Base-by-base conservation (phyloP, 2,329 filamentous ascomycete genomes). In the Aspergillus phoenicis region DNA sequence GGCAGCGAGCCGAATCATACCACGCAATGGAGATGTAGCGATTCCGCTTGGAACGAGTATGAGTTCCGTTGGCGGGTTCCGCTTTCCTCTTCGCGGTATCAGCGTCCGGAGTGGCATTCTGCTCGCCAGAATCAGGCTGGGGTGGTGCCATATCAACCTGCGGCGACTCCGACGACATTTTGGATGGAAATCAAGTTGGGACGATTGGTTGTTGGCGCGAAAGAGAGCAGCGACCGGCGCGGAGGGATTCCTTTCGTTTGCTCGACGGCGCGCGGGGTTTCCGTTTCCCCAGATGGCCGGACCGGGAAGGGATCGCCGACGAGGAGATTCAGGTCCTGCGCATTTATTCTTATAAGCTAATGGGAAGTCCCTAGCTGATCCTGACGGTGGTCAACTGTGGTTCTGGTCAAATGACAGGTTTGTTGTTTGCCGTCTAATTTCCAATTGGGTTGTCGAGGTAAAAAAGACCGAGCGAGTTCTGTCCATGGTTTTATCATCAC, bases 11-110 rank as follows among this genome's bases (percentile, higher is more conserved):
- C 57, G 64, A 62, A 61, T 72, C 80, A 71, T 79, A 87, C 84
- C 86, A 89, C 55, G 86, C 86, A 66, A 89, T 87, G 28, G 85
- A 87, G 66, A 88, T 88, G 74, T 89, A 89, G 66, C 86, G 83
- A 77, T 87, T 88, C 72, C 86, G 82, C 80, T 88, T 88, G 66
- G 85, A 81, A 66, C 85, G 81, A 66, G 81, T 81, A 59, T 83
- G 82, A 15, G 78, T 78, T 75, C 77, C 77, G 75, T 75, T 77
- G 66, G 67, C 63, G 55, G 73, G 73, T 73, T 79, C 77, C 71
- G 76, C 76, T 64, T 78, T 79, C 68, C 77, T 73, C 71, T 80
- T 80, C 48, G 68, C 66, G 30, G 69, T 68, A 52, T 75, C 73
- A n/a, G 63, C 64, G 36, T 66, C 57, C 24, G 68, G 64, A 22